Conservation (phyloP, 2,329 filamentous ascomycete species). For the Sporothrix luriei region DNA sequence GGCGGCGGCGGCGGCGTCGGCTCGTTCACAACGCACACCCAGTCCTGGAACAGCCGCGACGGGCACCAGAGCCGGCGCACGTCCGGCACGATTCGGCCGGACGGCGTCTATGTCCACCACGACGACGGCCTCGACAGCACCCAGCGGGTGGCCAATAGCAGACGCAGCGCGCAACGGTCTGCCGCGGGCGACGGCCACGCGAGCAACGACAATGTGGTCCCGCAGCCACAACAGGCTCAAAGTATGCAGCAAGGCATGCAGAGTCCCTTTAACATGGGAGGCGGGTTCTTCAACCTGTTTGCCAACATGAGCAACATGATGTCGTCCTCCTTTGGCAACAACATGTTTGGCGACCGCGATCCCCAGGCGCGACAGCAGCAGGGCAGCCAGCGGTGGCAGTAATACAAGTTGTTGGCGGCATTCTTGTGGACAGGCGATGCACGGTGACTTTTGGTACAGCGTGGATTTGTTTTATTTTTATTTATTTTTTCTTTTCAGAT, state of each 20-base stretch:
- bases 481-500: neutral
- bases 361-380: neutral
- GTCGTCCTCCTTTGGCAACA: neutral
- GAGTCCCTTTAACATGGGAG: neutral
- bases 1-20: constrained; percentile 18
- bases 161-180: neutral
- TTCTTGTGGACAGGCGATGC: neutral
- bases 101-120: neutral
- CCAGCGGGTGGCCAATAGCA: neutral
- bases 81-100: constrained; percentile 19
- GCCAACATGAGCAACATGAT: neutral
- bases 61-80: constrained; percentile 29
- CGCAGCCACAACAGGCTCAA: neutral
- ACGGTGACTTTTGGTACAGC: neutral
- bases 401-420: neutral
- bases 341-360: constrained; percentile 7
- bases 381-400: neutral
- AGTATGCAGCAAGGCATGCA: neutral
- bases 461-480: neutral
- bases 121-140: neutral
- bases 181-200: neutral
- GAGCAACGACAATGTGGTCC: neutral
- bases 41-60: constrained; percentile 32
- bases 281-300: neutral
- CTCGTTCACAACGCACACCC: constrained; percentile 28